A percentile compares a stretch with the other conserved stretches of the same genome.
phyloP scores from a whole-genome alignment of 805 yeast species.

The Osmozyma mogii region DNA sequence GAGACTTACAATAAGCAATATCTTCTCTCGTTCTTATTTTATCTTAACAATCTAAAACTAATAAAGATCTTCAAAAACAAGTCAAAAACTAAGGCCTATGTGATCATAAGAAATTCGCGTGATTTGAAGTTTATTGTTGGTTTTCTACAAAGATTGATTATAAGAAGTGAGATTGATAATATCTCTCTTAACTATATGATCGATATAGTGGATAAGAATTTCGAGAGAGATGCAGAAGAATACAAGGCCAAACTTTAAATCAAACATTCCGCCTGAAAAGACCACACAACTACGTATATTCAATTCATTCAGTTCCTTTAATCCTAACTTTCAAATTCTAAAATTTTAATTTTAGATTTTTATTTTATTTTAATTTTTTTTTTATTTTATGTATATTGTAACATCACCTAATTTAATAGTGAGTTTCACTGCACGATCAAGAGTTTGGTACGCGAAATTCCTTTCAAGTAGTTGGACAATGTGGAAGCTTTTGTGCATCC shows the following conservation, averaged over 20 bases:
- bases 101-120: conserved; percentile 19
- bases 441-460: too few relatives aligned
- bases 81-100: conserved; percentile 33
- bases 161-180: conserved; percentile 10
- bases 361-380: not conserved
- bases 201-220: conserved; percentile 26
- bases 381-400: too few relatives aligned
- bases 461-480: too few relatives aligned
- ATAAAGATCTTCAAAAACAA: conserved; percentile 33
- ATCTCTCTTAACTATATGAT: conserved; percentile 21
- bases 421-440: too few relatives aligned
- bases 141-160: conserved; percentile 17
- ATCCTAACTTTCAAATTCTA: not conserved
- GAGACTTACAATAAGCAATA: conserved; percentile 37
- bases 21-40: conserved; percentile 31
- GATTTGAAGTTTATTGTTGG: conserved; percentile 20
- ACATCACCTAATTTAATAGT: too few relatives aligned
- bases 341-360: not conserved
- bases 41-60: conserved; percentile 26
- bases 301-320: too few relatives aligned
- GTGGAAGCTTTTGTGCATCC: too few relatives aligned
- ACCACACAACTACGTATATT: too few relatives aligned
- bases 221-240: conserved; percentile 9
- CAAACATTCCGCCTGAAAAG: too few relatives aligned
- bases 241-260: conserved; percentile 1